Conservation (phyloP, 148 eudicot genomes). For the Agrostemma githago region DNA sequence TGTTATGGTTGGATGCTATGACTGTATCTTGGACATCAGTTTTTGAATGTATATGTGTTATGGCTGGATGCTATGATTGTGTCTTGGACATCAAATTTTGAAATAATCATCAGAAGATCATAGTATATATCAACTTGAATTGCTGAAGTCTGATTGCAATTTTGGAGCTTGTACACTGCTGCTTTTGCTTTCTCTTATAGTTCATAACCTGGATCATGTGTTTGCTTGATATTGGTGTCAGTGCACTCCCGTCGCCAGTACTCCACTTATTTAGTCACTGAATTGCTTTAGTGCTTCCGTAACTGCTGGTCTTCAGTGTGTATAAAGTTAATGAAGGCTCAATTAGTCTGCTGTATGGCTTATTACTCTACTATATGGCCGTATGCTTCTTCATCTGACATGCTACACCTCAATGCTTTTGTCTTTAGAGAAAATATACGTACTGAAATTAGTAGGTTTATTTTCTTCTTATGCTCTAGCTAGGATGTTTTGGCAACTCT, state of each 20-base stretch:
- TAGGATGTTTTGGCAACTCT: conserved; percentile 6
- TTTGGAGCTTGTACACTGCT: background rate
- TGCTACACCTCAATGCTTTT: conserved; percentile 12
- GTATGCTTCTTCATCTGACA: background rate
- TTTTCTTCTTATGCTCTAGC: background rate
- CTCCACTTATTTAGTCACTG: background rate
- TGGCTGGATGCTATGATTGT: background rate
- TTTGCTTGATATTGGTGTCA: conserved; percentile 10
- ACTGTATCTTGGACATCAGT: background rate
- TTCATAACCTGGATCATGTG: conserved; percentile 5
- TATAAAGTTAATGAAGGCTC: background rate
- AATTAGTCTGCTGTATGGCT: background rate
- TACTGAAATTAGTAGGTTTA: background rate
- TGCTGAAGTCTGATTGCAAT: background rate
- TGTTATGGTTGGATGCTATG: background rate
- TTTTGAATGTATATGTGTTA: conserved; percentile 6
- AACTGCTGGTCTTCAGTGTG: background rate
- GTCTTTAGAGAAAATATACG: background rate
- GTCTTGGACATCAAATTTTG: background rate
- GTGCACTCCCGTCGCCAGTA: background rate
- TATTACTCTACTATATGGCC: background rate
- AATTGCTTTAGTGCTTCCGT: background rate
- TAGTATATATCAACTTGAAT: background rate
- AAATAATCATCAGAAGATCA: background rate
- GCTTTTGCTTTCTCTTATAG: conserved; percentile 1